phyloP scores from a whole-genome alignment of 352 stramenopile genomes.

The Phytophthora chlamydospora region DNA sequence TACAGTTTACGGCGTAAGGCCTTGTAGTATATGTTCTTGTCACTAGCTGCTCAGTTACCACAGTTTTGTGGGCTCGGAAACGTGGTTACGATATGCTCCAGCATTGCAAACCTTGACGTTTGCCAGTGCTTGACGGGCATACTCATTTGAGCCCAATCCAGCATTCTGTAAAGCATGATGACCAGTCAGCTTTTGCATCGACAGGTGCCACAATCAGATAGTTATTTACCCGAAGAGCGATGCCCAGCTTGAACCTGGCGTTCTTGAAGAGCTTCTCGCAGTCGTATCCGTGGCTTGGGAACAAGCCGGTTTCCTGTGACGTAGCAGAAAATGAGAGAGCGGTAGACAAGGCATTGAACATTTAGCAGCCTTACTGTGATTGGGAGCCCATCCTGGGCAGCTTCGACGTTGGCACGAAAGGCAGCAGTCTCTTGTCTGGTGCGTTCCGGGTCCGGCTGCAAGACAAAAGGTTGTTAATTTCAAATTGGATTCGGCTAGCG shows the following conservation, averaged over 20 bases:
- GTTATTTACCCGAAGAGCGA: conserved; percentile 61
- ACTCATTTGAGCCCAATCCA: conserved; percentile 68
- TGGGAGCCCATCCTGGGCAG: conserved; percentile 56
- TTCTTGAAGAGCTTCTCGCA: conserved; percentile 82
- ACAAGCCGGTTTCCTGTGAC: conserved; percentile 66
- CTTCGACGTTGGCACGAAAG: conserved; percentile 72
- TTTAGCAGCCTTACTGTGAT: conserved; percentile 45
- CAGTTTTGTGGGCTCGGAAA: conserved; percentile 59
- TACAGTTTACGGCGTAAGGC: conserved; percentile 11
- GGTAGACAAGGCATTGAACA: background rate
- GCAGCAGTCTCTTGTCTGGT: conserved; percentile 73
- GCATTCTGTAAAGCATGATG: conserved; percentile 45
- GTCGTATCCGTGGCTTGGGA: conserved; percentile 78
- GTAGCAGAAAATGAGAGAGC: background rate
- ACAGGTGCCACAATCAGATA: background rate
- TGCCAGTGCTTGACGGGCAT: conserved; percentile 65
- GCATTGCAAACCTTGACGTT: conserved; percentile 76
- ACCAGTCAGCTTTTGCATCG: background rate
- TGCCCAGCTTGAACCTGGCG: conserved; percentile 78
- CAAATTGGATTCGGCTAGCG: background rate
- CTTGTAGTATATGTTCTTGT: background rate
- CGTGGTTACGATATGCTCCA: conserved; percentile 69
- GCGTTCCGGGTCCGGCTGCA: conserved; percentile 65
- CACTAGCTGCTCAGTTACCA: conserved; percentile 46
- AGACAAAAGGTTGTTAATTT: conserved; percentile 3